Conservation (phyloP, 1,139 yeast genomes). For the Yamadazyma membranifaciens region DNA sequence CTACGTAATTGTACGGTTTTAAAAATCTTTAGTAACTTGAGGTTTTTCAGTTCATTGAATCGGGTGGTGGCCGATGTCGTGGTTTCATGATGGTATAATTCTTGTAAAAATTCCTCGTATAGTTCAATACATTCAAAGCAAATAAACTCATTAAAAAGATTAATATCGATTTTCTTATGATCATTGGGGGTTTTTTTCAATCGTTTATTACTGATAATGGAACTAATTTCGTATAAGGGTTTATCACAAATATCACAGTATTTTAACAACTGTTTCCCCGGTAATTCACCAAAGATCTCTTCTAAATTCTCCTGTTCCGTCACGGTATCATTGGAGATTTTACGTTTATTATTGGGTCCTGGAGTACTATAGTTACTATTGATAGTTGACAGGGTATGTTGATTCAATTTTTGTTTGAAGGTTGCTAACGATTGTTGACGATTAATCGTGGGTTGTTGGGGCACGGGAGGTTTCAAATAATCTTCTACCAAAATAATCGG, state of each 20-base stretch:
- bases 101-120: slow-evolving; percentile 53
- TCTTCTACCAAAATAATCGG: slow-evolving; percentile 55
- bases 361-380: neutral
- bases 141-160: slow-evolving; percentile 50
- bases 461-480: slow-evolving; percentile 28
- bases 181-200: slow-evolving; percentile 5
- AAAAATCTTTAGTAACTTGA: slow-evolving; percentile 24
- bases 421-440: slow-evolving; percentile 39
- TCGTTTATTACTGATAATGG: slow-evolving; percentile 33
- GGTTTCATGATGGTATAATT: slow-evolving; percentile 16
- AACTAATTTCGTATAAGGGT: slow-evolving; percentile 63
- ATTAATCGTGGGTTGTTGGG: slow-evolving; percentile 13
- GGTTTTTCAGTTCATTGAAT: slow-evolving; percentile 12
- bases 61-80: neutral
- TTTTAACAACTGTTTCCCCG: slow-evolving; percentile 39
- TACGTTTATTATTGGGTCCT: slow-evolving; percentile 4
- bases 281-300: slow-evolving; percentile 41
- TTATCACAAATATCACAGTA: slow-evolving; percentile 66
- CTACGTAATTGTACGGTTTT: slow-evolving; percentile 22
- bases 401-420: slow-evolving; percentile 26
- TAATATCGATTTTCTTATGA: slow-evolving; percentile 10
- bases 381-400: neutral
- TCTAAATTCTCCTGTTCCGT: slow-evolving; percentile 28
- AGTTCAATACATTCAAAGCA: slow-evolving; percentile 62
- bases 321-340: slow-evolving; percentile 14